phyloP scores from a whole-genome alignment of 495 filamentous ascomycete species.

The Bacidia gigantensis region DNA sequence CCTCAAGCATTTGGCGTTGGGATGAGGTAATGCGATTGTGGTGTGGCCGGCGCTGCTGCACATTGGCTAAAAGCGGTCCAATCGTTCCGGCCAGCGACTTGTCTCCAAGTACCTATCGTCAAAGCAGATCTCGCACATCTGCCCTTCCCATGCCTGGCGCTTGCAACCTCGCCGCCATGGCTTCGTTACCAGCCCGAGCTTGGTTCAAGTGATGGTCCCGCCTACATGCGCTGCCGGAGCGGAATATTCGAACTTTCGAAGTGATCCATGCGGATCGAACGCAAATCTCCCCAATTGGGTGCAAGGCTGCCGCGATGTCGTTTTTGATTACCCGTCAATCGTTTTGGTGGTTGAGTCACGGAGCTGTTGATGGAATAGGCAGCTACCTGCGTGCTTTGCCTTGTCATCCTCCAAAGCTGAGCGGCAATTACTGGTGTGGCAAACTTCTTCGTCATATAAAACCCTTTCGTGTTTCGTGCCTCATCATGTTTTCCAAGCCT shows the following conservation, averaged over 20 bases:
- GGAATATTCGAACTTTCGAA: no score
- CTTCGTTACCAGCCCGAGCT: neutral
- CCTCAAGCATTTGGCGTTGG: neutral
- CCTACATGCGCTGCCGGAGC: neutral
- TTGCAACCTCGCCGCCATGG: neutral
- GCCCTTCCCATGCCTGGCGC: no score
- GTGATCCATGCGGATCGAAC: neutral
- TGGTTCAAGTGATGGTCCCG: neutral
- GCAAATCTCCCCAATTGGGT: neutral
- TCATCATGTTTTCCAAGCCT: neutral
- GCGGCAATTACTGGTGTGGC: neutral
- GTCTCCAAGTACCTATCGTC: neutral
- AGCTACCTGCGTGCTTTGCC: neutral
- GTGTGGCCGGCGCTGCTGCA: neutral
- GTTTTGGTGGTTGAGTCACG: neutral
- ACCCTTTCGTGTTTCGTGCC: neutral
- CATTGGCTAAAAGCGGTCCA: neutral
- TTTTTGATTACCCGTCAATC: neutral
- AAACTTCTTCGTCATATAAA: neutral
- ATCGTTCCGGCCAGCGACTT: neutral
- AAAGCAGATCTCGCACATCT: neutral
- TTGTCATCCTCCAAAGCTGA: neutral
- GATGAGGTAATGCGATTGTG: neutral
- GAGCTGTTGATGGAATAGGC: neutral
- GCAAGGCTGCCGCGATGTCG: neutral